Conservation (phyloP, 768 basidiomycete species). For the Clavulina sp. region DNA sequence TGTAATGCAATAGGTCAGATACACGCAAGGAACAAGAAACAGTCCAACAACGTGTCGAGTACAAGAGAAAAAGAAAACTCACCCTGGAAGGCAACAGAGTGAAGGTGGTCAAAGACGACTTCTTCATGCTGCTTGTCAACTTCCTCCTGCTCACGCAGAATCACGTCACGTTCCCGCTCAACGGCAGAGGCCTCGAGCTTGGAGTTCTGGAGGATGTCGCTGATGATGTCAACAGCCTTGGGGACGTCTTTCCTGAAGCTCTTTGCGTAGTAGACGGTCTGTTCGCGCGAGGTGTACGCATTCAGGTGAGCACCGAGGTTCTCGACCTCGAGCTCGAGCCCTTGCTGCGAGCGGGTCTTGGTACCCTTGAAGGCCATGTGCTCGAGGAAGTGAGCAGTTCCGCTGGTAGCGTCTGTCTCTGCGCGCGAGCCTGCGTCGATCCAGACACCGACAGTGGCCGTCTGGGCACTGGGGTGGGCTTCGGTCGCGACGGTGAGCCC, state of each 20-base stretch:
- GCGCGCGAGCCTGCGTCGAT: slow-evolving; percentile 96
- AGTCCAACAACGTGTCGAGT: background rate
- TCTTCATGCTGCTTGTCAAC: slow-evolving; percentile 98
- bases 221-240: slow-evolving; percentile 85
- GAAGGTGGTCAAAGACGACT: slow-evolving; percentile 96
- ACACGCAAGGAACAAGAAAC: slow-evolving; percentile 2
- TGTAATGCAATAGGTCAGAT: slow-evolving; percentile 4
- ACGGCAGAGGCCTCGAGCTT: slow-evolving; percentile 77
- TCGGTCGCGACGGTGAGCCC: slow-evolving; percentile 93
- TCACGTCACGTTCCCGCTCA: slow-evolving; percentile 92
- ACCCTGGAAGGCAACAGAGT: slow-evolving; percentile 95
- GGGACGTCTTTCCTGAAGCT: slow-evolving; percentile 92
- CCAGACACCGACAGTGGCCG: slow-evolving; percentile 98
- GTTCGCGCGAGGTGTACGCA: slow-evolving; percentile 96
- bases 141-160: slow-evolving; percentile 93
- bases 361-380: slow-evolving; percentile 99
- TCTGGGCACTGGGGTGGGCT: slow-evolving; percentile 75
- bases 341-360: slow-evolving; percentile 66
- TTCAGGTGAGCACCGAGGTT: slow-evolving; percentile 95
- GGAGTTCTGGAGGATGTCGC: slow-evolving; percentile 93
- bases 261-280: slow-evolving; percentile 99
- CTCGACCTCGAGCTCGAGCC: slow-evolving; percentile 92
- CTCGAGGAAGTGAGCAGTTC: slow-evolving; percentile 97
- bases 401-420: slow-evolving; percentile 87
- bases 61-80: slow-evolving; percentile 14